A percentile compares a stretch with the other conserved stretches of the same genome.
phyloP scores from a whole-genome alignment of 78 protist genomes.

The Dictyostelium brefeldianum region DNA sequence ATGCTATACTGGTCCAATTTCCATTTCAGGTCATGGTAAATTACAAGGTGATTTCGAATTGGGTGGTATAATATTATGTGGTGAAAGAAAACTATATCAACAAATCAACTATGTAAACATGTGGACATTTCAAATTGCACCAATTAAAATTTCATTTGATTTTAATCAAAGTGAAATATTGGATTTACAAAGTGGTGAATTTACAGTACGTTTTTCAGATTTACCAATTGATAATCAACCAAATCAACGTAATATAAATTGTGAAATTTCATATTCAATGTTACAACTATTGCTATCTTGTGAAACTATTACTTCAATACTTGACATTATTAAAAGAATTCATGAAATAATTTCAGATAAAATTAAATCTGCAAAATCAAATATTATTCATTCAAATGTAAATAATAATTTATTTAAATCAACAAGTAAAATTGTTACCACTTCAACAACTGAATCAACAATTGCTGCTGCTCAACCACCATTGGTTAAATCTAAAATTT shows the following conservation, averaged over 20 bases:
- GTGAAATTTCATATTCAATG: slow-evolving; percentile 16
- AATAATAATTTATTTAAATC: not conserved
- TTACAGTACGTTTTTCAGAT: slow-evolving; percentile 33
- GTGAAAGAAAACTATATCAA: slow-evolving; percentile 54
- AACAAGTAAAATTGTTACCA: too few relatives aligned
- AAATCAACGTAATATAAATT: slow-evolving; percentile 12
- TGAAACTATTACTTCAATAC: slow-evolving; percentile 65
- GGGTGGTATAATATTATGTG: slow-evolving; percentile 56
- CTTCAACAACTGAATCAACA: not conserved
- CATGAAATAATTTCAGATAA: slow-evolving; percentile 57
- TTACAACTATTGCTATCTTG: slow-evolving; percentile 61
- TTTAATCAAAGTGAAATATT: slow-evolving; percentile 69
- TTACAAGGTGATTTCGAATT: slow-evolving; percentile 56
- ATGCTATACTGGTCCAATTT: slow-evolving; percentile 57
- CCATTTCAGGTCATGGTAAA: slow-evolving; percentile 58
- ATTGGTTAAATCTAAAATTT: not conserved
- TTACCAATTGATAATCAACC: slow-evolving; percentile 7
- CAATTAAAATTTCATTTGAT: slow-evolving; percentile 68
- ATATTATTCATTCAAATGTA: not conserved
- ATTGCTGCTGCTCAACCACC: too few relatives aligned
- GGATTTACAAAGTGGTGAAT: slow-evolving; percentile 56
- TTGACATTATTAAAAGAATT: slow-evolving; percentile 52
- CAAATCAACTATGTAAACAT: slow-evolving; percentile 22
- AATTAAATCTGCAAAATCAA: slow-evolving; percentile 28
- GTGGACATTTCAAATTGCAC: slow-evolving; percentile 69